Evolutionary conservation across 345 rosid genomes (phyloP).

Genomic region (Hibiscus trionum): DNA sequence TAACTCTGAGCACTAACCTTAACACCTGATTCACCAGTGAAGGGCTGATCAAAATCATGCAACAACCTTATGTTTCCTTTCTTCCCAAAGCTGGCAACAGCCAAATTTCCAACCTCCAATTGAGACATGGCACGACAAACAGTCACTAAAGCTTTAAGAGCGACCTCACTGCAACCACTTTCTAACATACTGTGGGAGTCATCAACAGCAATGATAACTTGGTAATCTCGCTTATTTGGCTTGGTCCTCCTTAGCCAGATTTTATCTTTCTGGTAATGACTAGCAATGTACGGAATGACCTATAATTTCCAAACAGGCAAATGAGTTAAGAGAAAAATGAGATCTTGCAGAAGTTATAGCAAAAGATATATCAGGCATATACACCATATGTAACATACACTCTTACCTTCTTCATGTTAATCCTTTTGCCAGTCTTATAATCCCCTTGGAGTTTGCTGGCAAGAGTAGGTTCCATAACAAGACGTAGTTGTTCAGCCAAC

Average conservation of each 20-base stretch:
- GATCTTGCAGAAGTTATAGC: neutral
- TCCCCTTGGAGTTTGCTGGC: constrained; percentile 97
- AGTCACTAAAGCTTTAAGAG: constrained; percentile 85
- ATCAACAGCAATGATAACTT: constrained; percentile 85
- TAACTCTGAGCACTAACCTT: constrained; percentile 42
- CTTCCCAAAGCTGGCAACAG: constrained; percentile 86
- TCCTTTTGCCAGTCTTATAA: constrained; percentile 88
- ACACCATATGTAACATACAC: neutral
- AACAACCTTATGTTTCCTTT: constrained; percentile 70
- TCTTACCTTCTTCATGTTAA: constrained; percentile 88
- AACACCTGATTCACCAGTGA: constrained; percentile 73
- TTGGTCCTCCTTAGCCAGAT: constrained; percentile 92
- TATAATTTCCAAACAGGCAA: constrained; percentile 11
- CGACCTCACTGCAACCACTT: constrained; percentile 76
- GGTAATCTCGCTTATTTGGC: constrained; percentile 97
- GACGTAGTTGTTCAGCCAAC: constrained; percentile 90
- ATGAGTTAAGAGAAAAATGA: neutral
- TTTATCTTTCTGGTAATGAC: constrained; percentile 88
- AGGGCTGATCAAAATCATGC: constrained; percentile 84
- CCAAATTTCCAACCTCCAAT: constrained; percentile 87
- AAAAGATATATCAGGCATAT: neutral
- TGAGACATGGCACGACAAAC: constrained; percentile 92
- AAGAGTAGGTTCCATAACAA: constrained; percentile 82
- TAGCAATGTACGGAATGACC: constrained; percentile 93
- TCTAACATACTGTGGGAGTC: constrained; percentile 93